Evolutionary conservation across 208 protist genomes (phyloP).

Genomic region (Tritrichomonas musculus): DNA sequence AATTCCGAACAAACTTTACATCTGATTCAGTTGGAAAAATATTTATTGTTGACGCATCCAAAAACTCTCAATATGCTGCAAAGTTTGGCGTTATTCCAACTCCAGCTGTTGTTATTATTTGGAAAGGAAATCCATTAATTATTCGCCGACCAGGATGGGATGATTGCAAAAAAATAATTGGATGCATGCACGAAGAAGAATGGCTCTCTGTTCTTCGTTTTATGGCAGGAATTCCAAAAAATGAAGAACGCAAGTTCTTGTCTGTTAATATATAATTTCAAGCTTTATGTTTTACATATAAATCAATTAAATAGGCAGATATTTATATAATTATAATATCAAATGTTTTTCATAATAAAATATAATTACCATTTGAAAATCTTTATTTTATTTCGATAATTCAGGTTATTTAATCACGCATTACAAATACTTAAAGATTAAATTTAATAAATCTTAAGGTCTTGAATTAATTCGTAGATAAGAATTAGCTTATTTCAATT

Average conservation of each 20-base stretch:
- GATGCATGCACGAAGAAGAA: not conserved
- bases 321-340: no score
- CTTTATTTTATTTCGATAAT: no score
- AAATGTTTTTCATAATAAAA: no score
- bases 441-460: no score
- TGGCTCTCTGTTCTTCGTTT: conserved; percentile 18
- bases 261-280: not conserved
- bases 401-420: no score
- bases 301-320: no score
- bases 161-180: not conserved
- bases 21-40: conserved; percentile 9
- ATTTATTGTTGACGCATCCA: conserved; percentile 14
- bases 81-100: conserved; percentile 25
- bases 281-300: no score
- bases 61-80: not conserved
- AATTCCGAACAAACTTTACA: not conserved
- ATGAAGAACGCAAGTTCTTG: conserved; percentile 19
- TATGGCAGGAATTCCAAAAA: not conserved
- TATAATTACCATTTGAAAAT: no score
- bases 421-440: no score
- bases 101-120: not conserved
- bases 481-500: no score
- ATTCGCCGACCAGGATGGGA: conserved; percentile 22
- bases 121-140: not conserved
- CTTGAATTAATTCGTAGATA: no score